phyloP scores from a whole-genome alignment of 192 early-diverging fungal genomes.

The Oehlia diaphana region DNA sequence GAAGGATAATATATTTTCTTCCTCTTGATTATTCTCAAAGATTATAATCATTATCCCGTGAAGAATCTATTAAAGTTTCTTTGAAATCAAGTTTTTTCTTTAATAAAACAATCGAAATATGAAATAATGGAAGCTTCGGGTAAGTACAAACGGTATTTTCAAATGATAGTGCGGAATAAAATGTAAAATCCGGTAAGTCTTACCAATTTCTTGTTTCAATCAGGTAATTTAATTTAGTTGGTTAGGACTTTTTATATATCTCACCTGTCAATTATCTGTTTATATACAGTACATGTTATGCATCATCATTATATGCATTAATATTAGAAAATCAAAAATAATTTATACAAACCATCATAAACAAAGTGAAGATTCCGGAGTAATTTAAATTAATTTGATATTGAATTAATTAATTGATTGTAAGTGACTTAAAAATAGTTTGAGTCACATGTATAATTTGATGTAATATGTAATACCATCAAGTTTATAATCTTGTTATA shows the following conservation, averaged over 20 bases:
- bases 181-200: background rate
- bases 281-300: background rate
- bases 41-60: background rate
- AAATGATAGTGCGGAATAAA: background rate
- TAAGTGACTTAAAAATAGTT: no score
- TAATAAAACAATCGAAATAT: background rate
- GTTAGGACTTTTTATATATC: background rate
- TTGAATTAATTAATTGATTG: no score
- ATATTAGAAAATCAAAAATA: background rate
- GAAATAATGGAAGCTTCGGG: background rate
- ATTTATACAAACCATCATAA: no score
- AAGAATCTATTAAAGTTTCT: background rate
- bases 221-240: background rate
- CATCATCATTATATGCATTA: background rate
- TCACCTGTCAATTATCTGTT: background rate
- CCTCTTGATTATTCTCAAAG: background rate
- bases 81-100: background rate
- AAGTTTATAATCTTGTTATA: no score
- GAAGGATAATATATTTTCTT: no score
- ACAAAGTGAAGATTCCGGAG: no score
- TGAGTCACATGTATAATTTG: no score
- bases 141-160: background rate
- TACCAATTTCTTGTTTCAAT: background rate
- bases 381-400: no score
- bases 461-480: no score